A percentile compares a stretch with the other conserved stretches of the same genome.
phyloP scores from a whole-genome alignment of 2,329 filamentous ascomycete species.

The Zymoseptoria tritici region DNA sequence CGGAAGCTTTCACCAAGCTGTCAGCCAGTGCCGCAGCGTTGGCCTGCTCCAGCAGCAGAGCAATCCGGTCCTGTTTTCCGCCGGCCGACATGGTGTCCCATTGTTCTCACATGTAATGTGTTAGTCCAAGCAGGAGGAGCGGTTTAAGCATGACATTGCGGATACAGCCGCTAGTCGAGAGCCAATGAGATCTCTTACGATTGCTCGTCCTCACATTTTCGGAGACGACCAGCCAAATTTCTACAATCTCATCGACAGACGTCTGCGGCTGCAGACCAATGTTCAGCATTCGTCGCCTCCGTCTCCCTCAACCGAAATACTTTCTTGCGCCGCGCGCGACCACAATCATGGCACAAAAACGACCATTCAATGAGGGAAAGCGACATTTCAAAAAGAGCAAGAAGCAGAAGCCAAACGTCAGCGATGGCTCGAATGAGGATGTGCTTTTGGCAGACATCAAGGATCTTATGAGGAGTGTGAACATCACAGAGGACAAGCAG shows the following conservation, averaged over 20 bases:
- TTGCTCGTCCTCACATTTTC: not conserved
- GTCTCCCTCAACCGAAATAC: not conserved
- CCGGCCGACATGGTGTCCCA: constrained; percentile 21
- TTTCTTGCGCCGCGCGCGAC: not conserved
- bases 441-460: constrained; percentile 41
- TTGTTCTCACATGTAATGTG: constrained; percentile 7
- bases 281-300: not conserved
- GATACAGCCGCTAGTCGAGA: not conserved
- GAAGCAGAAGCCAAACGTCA: constrained; percentile 32
- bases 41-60: constrained; percentile 18
- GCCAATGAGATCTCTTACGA: not conserved
- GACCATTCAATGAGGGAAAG: constrained; percentile 32
- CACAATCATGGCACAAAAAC: constrained; percentile 28
- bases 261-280: not conserved
- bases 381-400: constrained; percentile 39
- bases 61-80: constrained; percentile 15
- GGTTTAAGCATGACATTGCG: not conserved
- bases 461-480: constrained; percentile 33
- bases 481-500: constrained; percentile 6
- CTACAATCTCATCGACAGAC: not conserved
- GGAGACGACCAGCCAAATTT: not conserved
- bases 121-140: no score
- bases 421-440: constrained; percentile 43
- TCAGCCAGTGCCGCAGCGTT: constrained; percentile 17
- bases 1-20: constrained; percentile 34